Evolutionary conservation across 1,284 basidiomycete genomes (phyloP).

Genomic region (Veloboletus limbatus): DNA sequence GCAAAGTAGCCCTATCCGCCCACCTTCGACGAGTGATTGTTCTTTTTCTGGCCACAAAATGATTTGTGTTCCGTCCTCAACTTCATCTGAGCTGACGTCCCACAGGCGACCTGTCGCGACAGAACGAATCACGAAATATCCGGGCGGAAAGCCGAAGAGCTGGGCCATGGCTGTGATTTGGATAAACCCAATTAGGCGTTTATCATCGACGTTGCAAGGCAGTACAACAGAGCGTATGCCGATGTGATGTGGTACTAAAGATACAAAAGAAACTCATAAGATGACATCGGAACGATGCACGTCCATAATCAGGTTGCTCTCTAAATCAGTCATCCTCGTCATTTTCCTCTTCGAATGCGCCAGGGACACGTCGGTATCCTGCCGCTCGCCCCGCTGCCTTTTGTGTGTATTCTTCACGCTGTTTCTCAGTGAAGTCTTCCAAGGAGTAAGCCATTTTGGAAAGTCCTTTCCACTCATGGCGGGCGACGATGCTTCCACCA

Average conservation of each 20-base stretch:
- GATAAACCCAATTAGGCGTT: too few relatives aligned
- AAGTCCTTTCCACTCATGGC: conserved; percentile 93
- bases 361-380: conserved; percentile 25
- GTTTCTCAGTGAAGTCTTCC: conserved; percentile 74
- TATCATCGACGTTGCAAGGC: neutral
- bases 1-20: conserved; percentile 11
- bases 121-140: conserved; percentile 73
- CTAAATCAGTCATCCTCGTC: conserved; percentile 17
- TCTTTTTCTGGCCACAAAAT: conserved; percentile 71
- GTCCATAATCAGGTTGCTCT: too few relatives aligned
- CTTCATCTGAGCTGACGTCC: conserved; percentile 55
- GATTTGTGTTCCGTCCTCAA: conserved; percentile 64
- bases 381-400: conserved; percentile 10
- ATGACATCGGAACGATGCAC: too few relatives aligned
- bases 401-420: conserved; percentile 35
- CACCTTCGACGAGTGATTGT: conserved; percentile 70
- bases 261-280: neutral
- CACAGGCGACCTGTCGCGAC: conserved; percentile 56
- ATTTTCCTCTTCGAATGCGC: conserved; percentile 29
- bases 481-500: conserved; percentile 82
- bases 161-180: too few relatives aligned
- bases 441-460: conserved; percentile 65
- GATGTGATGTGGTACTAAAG: too few relatives aligned
- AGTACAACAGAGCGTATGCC: neutral
- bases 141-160: conserved; percentile 62